These are phyloP conservation scores for Grosmannia huntii DNA, from an alignment of 2,329 filamentous ascomycete genomes.

Conservation along the genomic window DNA sequence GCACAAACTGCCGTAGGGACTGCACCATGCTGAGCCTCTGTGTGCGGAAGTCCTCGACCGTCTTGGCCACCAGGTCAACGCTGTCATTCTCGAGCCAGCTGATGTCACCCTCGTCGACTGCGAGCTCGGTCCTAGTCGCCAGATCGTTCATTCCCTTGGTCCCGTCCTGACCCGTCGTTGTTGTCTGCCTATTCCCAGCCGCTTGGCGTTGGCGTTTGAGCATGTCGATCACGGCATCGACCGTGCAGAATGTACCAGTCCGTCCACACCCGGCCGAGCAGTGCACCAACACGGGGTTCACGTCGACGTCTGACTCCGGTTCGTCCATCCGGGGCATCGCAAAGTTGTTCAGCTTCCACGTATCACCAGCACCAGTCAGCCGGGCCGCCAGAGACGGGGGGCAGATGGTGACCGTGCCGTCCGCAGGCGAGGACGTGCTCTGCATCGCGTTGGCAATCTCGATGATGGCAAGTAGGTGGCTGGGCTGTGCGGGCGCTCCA, in stretches of 20 bases:
- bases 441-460: conserved; percentile 72
- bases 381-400: neutral
- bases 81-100: conserved; percentile 58
- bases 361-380: conserved; percentile 5
- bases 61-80: conserved; percentile 69
- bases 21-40: conserved; percentile 96
- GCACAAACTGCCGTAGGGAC: conserved; percentile 80
- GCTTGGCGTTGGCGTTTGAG: conserved; percentile 61
- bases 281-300: conserved; percentile 76
- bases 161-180: neutral
- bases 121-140: neutral
- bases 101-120: neutral
- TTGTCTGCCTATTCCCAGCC: conserved; percentile 10
- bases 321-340: conserved; percentile 41
- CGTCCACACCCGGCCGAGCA: conserved; percentile 93
- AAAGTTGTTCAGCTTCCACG: conserved; percentile 10
- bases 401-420: neutral
- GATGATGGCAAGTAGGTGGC: conserved; percentile 77
- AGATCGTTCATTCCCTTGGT: no score
- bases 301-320: conserved; percentile 37
- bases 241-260: conserved; percentile 92
- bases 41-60: conserved; percentile 78
- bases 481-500: conserved; percentile 78
- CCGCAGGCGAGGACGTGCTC: conserved; percentile 28
- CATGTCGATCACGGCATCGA: conserved; percentile 94